Evolutionary conservation across 2,329 filamentous ascomycete species (phyloP), one percentile per base, ranked within the genome.

Genomic region (Arthrocladium fulminans): DNA sequence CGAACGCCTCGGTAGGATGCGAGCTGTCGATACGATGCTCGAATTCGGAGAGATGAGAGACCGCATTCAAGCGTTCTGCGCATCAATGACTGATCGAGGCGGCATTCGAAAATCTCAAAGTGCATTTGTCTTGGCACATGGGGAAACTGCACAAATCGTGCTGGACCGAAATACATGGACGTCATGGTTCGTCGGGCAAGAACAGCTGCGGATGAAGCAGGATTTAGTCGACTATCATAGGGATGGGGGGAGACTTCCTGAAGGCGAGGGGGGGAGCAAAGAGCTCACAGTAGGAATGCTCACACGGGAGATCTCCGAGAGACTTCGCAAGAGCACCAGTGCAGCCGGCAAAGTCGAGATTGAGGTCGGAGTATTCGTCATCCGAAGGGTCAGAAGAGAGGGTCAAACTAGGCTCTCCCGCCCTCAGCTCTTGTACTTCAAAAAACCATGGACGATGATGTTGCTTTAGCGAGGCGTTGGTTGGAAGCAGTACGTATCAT

Each of bases 171-270:
- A 69, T 17, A 68, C 73, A 2, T 83, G 80, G 80, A 71, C 73
- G 25, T 74, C 81, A 48, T 82, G 79, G 79, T 83, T 76, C 69
- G 73, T 78, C 39, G 77, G 80, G 58, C 80, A 83, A 58, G 80
- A 83, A 59, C 78, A 78, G 56, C 67, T 73, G 9, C 70, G 79
- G 12, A 73, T 82, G 44, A 72, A 76, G 51, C 73, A 58, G 27
- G 50, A 56, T 23, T 24, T 59, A 27, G 50, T 59, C 22, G 55
- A 59, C 25, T 59, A 59, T 48, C 56, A 59, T 45, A 57, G 55
- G 48, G 54, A 44, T 59, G 62, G 49, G 50, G 62, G 43, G 46
- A 65, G 55, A 51, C 63, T 51, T 61, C 64, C 51, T 37, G 32
- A 39, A 13, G 32, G 65, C 41, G 53, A 62, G 20, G 64, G 66